These are phyloP conservation scores for Polytrichum commune DNA, from an alignment of 225 moss, liverwort and hornwort genomes.

Conservation along the genomic window DNA sequence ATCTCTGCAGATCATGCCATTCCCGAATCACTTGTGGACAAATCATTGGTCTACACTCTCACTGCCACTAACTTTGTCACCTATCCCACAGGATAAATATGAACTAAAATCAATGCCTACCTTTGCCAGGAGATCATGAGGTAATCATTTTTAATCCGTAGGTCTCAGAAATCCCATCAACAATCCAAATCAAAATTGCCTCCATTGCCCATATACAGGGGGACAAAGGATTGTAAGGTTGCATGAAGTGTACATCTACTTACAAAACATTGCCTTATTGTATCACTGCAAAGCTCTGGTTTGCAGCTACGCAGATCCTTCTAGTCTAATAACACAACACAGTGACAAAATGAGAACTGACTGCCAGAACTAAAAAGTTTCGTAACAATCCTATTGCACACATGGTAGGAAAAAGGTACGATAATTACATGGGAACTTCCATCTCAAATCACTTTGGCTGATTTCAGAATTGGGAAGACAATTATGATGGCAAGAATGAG, in stretches of 20 bases:
- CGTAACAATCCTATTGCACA: neutral
- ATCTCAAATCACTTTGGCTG: conserved; percentile 10
- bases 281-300: neutral
- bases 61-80: no score
- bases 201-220: no score
- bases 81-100: no score
- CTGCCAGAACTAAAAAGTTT: neutral
- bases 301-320: conserved; percentile 5
- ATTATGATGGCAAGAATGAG: conserved; percentile 28
- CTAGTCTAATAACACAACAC: neutral
- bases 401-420: neutral
- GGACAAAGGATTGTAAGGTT: no score
- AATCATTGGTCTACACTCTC: no score
- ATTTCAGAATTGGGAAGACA: conserved; percentile 1
- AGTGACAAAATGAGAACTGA: neutral
- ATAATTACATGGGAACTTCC: neutral
- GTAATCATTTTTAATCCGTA: no score
- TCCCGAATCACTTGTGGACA: no score
- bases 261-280: conserved; percentile 4
- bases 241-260: neutral
- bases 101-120: no score
- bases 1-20: no score
- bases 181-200: no score
- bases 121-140: no score
- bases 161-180: no score